Evolutionary conservation across 163 green algal species (phyloP).

Genomic region (Chloroidium sp.): DNA sequence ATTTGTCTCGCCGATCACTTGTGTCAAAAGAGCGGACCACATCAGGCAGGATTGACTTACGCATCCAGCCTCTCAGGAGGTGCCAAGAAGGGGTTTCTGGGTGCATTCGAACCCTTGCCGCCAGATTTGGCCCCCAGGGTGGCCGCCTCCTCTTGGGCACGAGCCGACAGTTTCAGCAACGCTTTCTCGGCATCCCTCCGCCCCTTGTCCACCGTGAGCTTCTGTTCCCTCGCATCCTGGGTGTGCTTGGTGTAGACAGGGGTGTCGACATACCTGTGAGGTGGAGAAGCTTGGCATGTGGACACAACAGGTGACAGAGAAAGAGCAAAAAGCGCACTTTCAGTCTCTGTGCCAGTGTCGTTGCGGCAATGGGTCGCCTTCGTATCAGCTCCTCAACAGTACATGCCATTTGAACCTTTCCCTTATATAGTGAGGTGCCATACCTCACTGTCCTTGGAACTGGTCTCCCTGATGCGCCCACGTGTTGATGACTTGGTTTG

Average conservation of each 20-base stretch:
- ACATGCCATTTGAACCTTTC: not conserved
- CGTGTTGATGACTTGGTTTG: not conserved
- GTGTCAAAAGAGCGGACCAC: too few species aligned
- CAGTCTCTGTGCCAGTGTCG: too few species aligned
- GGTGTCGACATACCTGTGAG: slow-evolving; percentile 11
- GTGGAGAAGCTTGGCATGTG: not conserved
- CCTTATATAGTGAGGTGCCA: not conserved
- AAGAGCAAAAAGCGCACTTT: not conserved
- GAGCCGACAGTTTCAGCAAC: slow-evolving; percentile 30
- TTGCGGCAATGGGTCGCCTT: too few species aligned
- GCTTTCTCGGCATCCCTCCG: slow-evolving; percentile 30
- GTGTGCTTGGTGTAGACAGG: slow-evolving; percentile 15
- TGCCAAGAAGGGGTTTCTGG: slow-evolving; percentile 32
- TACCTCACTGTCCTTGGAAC: too few species aligned
- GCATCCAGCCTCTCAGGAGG: not conserved
- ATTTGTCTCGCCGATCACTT: too few species aligned
- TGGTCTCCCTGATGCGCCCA: too few species aligned
- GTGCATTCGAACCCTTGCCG: not conserved
- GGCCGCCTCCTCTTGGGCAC: slow-evolving; percentile 1
- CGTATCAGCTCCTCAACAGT: too few species aligned
- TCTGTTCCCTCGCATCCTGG: slow-evolving; percentile 20
- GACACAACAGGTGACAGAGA: too few species aligned
- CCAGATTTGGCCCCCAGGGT: not conserved
- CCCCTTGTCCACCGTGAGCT: slow-evolving; percentile 13
- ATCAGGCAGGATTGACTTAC: too few species aligned